These are phyloP conservation scores for Xylaria telfairii DNA, from an alignment of 495 filamentous ascomycete species.

Conservation along the genomic window DNA sequence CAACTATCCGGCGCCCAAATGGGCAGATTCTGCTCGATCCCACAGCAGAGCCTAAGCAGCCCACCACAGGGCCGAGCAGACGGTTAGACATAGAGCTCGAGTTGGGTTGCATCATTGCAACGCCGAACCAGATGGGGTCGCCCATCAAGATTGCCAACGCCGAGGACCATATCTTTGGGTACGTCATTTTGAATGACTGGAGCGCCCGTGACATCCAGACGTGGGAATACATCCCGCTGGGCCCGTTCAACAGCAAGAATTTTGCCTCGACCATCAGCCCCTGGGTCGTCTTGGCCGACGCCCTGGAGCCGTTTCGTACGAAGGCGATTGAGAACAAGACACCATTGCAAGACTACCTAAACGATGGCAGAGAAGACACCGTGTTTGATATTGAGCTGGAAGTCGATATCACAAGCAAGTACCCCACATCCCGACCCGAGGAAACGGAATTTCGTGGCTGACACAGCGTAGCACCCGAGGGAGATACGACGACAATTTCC, in stretches of 20 bases:
- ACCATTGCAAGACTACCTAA: slow-evolving; percentile 70
- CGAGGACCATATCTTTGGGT: slow-evolving; percentile 80
- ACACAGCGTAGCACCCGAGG: slow-evolving; percentile 57
- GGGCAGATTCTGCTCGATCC: slow-evolving; percentile 81
- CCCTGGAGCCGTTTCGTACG: slow-evolving; percentile 69
- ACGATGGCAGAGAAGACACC: slow-evolving; percentile 65
- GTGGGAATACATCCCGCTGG: slow-evolving; percentile 88
- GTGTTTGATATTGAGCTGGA: slow-evolving; percentile 78
- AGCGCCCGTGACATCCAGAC: slow-evolving; percentile 87
- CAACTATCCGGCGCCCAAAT: slow-evolving; percentile 74
- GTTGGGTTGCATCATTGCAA: slow-evolving; percentile 80
- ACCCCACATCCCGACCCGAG: not conserved
- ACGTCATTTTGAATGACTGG: slow-evolving; percentile 95
- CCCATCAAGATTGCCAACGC: slow-evolving; percentile 66
- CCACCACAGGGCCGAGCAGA: slow-evolving; percentile 66
- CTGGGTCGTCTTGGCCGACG: slow-evolving; percentile 88
- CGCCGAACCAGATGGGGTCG: slow-evolving; percentile 68
- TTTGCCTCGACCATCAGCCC: slow-evolving; percentile 88
- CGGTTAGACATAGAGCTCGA: slow-evolving; percentile 89
- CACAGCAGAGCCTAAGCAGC: slow-evolving; percentile 59
- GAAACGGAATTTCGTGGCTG: not conserved
- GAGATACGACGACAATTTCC: slow-evolving; percentile 68
- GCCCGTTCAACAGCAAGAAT: slow-evolving; percentile 91
- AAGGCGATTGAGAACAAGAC: slow-evolving; percentile 68
- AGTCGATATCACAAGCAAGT: slow-evolving; percentile 72